Percentiles rank a stretch among this genome's conserved stretches.
These are phyloP conservation scores for Acanthamoeba rhysodes DNA, from an alignment of 208 protist species.

Conservation along the genomic window DNA sequence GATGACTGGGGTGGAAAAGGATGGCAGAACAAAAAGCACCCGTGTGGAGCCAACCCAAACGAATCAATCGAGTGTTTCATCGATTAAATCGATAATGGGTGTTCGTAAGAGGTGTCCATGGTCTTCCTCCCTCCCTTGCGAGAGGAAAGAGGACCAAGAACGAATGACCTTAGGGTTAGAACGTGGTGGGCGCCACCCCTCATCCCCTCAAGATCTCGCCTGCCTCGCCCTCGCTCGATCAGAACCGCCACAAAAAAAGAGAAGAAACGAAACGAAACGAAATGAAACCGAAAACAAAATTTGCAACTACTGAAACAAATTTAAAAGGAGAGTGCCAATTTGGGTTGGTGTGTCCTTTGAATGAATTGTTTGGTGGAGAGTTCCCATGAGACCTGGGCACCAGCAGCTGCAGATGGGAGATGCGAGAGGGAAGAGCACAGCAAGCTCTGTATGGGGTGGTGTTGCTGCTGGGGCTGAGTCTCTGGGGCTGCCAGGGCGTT, in stretches of 20 bases:
- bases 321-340: background rate
- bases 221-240: background rate
- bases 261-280: too few relatives aligned
- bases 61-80: background rate
- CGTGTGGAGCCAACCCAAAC: background rate
- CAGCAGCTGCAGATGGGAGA: too few relatives aligned
- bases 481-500: background rate
- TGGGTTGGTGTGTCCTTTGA: too few relatives aligned
- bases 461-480: too few relatives aligned
- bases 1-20: conserved; percentile 1
- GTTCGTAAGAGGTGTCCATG: background rate
- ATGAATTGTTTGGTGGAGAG: too few relatives aligned
- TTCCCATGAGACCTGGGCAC: too few relatives aligned
- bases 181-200: conserved; percentile 7
- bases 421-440: too few relatives aligned
- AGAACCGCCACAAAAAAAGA: conserved; percentile 60
- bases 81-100: background rate
- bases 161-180: conserved; percentile 52
- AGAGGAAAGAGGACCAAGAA: conserved; percentile 46
- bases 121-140: background rate
- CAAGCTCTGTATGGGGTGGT: background rate
- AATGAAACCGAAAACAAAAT: background rate
- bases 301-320: background rate
- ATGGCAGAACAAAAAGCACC: conserved; percentile 56
- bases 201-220: background rate